These are phyloP conservation scores for Globisporangium emineosum DNA, from an alignment of 352 stramenopile species.

Conservation along the genomic window DNA sequence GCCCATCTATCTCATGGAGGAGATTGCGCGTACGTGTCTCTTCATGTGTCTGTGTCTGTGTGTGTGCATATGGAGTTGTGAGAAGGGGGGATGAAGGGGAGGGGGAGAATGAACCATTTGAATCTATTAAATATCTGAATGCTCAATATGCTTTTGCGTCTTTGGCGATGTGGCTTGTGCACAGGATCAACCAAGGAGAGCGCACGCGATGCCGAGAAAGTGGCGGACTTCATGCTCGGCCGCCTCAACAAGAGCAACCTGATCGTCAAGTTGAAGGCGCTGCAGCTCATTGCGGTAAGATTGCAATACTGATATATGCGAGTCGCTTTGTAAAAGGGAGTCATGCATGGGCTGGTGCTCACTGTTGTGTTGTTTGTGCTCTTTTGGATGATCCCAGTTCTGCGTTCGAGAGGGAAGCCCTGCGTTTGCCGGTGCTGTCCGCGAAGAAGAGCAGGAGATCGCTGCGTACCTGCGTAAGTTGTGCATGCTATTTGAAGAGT, in stretches of 20 bases:
- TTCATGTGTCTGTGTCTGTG: background rate
- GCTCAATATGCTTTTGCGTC: background rate
- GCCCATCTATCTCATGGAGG: conserved; percentile 82
- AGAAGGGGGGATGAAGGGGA: background rate
- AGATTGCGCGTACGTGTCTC: conserved; percentile 64
- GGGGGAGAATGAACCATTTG: background rate
- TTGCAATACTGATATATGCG: background rate
- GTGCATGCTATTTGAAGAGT: conserved; percentile 2
- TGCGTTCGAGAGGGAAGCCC: conserved; percentile 70
- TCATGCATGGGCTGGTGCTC: background rate
- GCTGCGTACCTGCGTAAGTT: conserved; percentile 66
- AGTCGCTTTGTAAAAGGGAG: too few species aligned
- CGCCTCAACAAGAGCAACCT: conserved; percentile 80
- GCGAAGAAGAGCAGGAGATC: conserved; percentile 71
- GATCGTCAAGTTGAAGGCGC: conserved; percentile 82
- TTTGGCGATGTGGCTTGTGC: background rate
- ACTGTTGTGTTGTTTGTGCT: conserved; percentile 3
- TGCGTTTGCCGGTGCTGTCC: conserved; percentile 55
- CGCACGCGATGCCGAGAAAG: conserved; percentile 70
- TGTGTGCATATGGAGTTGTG: background rate
- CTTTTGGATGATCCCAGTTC: conserved; percentile 38
- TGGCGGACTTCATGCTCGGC: conserved; percentile 72
- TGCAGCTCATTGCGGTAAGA: conserved; percentile 81
- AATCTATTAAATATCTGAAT: background rate
- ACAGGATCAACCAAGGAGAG: conserved; percentile 61